Conservation (phyloP, 2,329 filamentous ascomycete species). For the Periconia sp. region DNA sequence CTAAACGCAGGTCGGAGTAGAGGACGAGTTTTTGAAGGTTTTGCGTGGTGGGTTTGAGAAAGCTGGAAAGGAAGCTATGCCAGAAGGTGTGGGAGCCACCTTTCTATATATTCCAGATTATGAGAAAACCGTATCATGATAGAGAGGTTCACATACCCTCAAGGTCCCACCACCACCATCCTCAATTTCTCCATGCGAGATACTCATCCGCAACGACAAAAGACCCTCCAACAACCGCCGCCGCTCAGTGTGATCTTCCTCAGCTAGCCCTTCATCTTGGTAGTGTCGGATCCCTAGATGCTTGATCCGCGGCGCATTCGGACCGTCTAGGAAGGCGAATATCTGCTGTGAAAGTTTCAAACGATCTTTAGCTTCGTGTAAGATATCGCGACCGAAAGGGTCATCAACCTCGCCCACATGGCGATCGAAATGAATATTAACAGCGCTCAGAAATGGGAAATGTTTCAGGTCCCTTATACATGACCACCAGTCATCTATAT, state of each 20-base stretch:
- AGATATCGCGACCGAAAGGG: neutral
- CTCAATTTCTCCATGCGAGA: conserved; percentile 3
- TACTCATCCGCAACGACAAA: conserved; percentile 4
- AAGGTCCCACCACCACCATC: neutral
- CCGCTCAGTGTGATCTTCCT: neutral
- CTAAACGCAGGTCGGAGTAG: conserved; percentile 7
- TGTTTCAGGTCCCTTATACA: neutral
- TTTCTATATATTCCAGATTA: neutral
- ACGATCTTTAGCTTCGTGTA: neutral
- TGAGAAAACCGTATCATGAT: too few relatives aligned
- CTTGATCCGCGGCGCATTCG: neutral
- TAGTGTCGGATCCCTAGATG: neutral
- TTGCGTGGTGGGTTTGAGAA: neutral
- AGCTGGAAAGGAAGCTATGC: conserved; percentile 1
- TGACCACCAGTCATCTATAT: neutral
- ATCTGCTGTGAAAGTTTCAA: neutral
- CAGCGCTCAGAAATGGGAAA: conserved; percentile 1
- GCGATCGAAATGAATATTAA: conserved; percentile 8
- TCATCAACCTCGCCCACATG: conserved; percentile 2
- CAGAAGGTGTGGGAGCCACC: conserved; percentile 1
- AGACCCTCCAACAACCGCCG: neutral
- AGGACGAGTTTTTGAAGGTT: conserved; percentile 6
- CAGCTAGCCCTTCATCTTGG: neutral
- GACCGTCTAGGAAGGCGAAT: neutral
- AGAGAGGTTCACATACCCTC: too few relatives aligned